These are phyloP conservation scores for Yamadazyma phyllophila DNA, from an alignment of 805 yeast species.

Conservation along the genomic window DNA sequence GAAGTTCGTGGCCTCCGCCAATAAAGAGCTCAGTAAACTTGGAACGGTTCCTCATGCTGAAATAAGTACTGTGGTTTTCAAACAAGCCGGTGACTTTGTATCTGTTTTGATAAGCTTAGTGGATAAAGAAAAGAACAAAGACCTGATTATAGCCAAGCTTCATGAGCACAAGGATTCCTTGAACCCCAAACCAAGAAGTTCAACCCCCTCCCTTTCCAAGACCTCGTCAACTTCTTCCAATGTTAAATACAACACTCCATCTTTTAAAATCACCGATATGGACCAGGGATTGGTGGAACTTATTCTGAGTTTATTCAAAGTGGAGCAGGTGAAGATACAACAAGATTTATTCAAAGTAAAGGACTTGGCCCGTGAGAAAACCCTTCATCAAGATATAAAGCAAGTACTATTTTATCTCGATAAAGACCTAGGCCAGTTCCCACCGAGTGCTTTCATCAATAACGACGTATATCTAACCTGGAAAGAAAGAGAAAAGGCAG, in stretches of 20 bases:
- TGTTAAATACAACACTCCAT: slow-evolving; percentile 39
- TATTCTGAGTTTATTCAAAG: slow-evolving; percentile 47
- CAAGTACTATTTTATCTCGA: slow-evolving; percentile 29
- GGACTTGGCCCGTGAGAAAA: slow-evolving; percentile 37
- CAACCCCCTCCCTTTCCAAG: slow-evolving; percentile 3
- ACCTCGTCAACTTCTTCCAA: slow-evolving; percentile 6
- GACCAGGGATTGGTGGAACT: slow-evolving; percentile 43
- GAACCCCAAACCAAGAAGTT: slow-evolving; percentile 19
- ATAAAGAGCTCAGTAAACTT: slow-evolving; percentile 48
- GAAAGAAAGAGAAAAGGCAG: slow-evolving; percentile 28
- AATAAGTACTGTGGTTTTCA: slow-evolving; percentile 31
- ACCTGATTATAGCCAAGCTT: slow-evolving; percentile 41
- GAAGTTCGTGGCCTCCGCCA: slow-evolving; percentile 52
- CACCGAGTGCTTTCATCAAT: slow-evolving; percentile 23
- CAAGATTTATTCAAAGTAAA: slow-evolving; percentile 48
- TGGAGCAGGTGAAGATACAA: slow-evolving; percentile 51
- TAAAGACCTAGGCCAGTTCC: slow-evolving; percentile 42
- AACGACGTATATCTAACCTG: slow-evolving; percentile 27
- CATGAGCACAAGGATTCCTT: slow-evolving; percentile 39
- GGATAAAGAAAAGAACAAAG: slow-evolving; percentile 36
- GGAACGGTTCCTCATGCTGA: slow-evolving; percentile 30
- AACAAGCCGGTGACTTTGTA: slow-evolving; percentile 37
- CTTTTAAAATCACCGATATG: slow-evolving; percentile 55
- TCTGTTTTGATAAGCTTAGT: slow-evolving; percentile 36
- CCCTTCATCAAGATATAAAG: slow-evolving; percentile 37